phyloP scores from a whole-genome alignment of 345 rosid species.

The Leavenworthia alabamica region DNA sequence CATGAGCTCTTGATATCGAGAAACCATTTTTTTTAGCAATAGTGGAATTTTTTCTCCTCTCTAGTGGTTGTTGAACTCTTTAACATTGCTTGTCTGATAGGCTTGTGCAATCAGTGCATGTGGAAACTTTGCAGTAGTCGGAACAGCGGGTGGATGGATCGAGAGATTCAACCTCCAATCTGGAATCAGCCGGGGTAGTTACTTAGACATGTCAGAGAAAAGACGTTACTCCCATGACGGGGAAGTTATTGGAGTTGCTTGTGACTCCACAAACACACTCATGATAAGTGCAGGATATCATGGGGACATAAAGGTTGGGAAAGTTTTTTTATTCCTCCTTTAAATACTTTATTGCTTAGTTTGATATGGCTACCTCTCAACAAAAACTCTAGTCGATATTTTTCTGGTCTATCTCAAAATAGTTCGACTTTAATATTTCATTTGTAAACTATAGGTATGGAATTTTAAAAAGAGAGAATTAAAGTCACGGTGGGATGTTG shows the following conservation, averaged over 20 bases:
- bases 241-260: constrained; percentile 86
- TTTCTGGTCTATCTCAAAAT: background rate
- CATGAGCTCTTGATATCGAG: background rate
- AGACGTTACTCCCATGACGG: constrained; percentile 57
- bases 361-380: background rate
- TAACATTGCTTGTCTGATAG: constrained; percentile 33
- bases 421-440: background rate
- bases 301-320: constrained; percentile 72
- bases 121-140: constrained; percentile 90
- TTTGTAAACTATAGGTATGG: constrained; percentile 62
- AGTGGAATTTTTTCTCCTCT: background rate
- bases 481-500: constrained; percentile 78
- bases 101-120: constrained; percentile 93
- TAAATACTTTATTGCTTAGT: background rate
- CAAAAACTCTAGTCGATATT: background rate
- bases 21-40: background rate
- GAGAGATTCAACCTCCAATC: constrained; percentile 95
- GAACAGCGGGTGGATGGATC: constrained; percentile 91
- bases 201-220: constrained; percentile 53
- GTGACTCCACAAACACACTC: constrained; percentile 85
- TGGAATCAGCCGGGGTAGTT: constrained; percentile 87
- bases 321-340: background rate
- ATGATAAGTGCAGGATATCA: constrained; percentile 92
- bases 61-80: background rate
- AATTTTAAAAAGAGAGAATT: constrained; percentile 70